Evolutionary conservation across 192 early-diverging fungal genomes (phyloP).

Genomic region (Podila epigama): DNA sequence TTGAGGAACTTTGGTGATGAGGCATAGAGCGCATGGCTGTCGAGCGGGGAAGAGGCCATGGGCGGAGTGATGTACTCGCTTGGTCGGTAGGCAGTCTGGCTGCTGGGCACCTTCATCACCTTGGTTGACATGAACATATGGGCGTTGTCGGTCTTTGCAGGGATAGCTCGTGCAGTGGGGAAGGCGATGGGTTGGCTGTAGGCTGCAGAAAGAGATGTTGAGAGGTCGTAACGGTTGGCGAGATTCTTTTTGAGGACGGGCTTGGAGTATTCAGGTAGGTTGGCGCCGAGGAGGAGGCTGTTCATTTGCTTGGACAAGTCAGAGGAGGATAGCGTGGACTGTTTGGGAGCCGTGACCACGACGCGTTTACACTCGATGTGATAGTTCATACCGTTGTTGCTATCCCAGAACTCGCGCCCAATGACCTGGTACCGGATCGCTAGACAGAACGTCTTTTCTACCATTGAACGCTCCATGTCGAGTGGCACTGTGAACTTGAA

Average conservation of each 20-base stretch:
- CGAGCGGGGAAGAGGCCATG: conserved; percentile 9
- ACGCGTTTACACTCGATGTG: conserved; percentile 58
- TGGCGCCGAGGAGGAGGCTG: conserved; percentile 19
- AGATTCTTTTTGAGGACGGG: conserved; percentile 41
- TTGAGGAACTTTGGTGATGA: conserved; percentile 40
- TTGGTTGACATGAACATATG: neutral
- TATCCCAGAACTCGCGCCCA: conserved; percentile 89
- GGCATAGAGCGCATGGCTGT: conserved; percentile 31
- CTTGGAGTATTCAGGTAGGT: conserved; percentile 34
- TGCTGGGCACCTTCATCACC: conserved; percentile 1
- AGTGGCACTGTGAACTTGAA: conserved; percentile 71
- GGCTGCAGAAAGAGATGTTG: conserved; percentile 48
- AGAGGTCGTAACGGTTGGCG: conserved; percentile 46
- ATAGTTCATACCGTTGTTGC: conserved; percentile 91
- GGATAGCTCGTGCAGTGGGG: neutral
- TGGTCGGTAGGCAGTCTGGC: conserved; percentile 33
- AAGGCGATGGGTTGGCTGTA: conserved; percentile 22
- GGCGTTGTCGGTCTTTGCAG: neutral
- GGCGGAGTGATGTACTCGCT: conserved; percentile 34
- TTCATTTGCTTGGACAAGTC: conserved; percentile 45
- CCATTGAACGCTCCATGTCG: conserved; percentile 51
- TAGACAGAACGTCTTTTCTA: conserved; percentile 51
- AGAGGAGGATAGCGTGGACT: neutral
- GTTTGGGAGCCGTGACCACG: conserved; percentile 11
- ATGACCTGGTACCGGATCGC: conserved; percentile 76